Base-by-base conservation (phyloP, 1,139 yeast species). In the Petasospora rhodanensis region DNA sequence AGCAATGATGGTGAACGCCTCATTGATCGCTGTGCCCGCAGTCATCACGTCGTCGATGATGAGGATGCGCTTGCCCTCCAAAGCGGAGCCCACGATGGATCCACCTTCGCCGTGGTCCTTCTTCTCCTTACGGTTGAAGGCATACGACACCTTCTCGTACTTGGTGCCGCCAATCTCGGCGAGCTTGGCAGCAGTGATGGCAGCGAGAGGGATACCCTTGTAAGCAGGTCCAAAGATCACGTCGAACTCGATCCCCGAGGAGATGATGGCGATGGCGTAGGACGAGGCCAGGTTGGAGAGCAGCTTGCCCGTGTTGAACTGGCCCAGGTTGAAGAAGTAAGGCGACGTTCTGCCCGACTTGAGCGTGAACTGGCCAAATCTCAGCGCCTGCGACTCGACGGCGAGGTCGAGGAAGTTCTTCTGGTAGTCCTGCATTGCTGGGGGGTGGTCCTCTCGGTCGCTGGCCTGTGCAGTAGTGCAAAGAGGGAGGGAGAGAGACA, bases 101-200 rank as follows among this genome's bases (percentile, higher is more conserved):
- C 98, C 98, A 43, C 98, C 98, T 66, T 91, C 98, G 35, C 98
- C 98, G 58, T 91, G 98, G 54, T 89, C 96, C 64, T 91, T 91
- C 70, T 83, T 85, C 62, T 91, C 98, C 65, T 83, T 82, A 64
- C 93, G 75, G 64, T 82, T 82, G 65, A 81, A 82, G 15, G 91
- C 69, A 56, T 81, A 86, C 33, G 76, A 80, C 41, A 79, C 68
- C 40, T 72, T 56, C 34, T 70, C 71, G 58, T 78, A 84, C 51
- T 76, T 78, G 41, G 73, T 73, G n/a, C 87, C 87, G 40, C 84
- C 91, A 46, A 87, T 68, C 62, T 91, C 97, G 22, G 93, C 94
- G 45, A 91, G 70, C 61, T 91, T 89, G 37, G 93, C 87, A 37
- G 85, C 86, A 9, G 96, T 86, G 40, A 89, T 74, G 7, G 98